Percentiles rank a stretch among this genome's conserved stretches.
phyloP scores from a whole-genome alignment of 2,329 filamentous ascomycete species.

The Cytospora piceae region DNA sequence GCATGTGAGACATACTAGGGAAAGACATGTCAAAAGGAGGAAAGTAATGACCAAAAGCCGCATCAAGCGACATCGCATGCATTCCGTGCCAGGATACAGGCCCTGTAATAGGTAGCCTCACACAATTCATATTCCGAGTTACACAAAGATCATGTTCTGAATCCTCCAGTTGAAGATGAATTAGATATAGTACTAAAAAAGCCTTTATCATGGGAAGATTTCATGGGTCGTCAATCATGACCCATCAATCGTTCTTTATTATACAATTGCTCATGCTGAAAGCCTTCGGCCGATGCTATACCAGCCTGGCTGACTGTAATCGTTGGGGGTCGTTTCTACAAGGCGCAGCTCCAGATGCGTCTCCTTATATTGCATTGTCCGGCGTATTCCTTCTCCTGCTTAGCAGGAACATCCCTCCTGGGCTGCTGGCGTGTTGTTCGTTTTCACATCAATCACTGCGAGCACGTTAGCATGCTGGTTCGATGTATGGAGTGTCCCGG shows the following conservation, averaged over 20 bases:
- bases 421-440: constrained; percentile 68
- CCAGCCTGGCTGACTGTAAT: constrained; percentile 24
- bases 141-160: not conserved
- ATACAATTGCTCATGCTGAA: constrained; percentile 32
- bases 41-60: not conserved
- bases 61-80: not conserved
- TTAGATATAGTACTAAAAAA: constrained; percentile 27
- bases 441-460: constrained; percentile 91
- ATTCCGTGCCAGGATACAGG: not conserved
- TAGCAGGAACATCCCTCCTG: constrained; percentile 77
- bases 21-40: not conserved
- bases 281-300: constrained; percentile 22
- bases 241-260: constrained; percentile 30
- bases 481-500: not conserved
- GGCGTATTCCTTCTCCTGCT: constrained; percentile 26
- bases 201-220: constrained; percentile 22
- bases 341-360: constrained; percentile 10
- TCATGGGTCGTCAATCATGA: constrained; percentile 30
- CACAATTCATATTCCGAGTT: not conserved
- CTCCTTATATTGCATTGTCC: not conserved
- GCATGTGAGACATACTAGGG: not conserved
- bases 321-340: constrained; percentile 28
- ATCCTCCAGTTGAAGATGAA: constrained; percentile 25
- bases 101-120: not conserved
- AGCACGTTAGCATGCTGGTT: constrained; percentile 35